Percentiles rank a stretch among this genome's conserved stretches.
Conservation (phyloP, 805 yeast genomes). For the Scheffersomyces stipitis region DNA sequence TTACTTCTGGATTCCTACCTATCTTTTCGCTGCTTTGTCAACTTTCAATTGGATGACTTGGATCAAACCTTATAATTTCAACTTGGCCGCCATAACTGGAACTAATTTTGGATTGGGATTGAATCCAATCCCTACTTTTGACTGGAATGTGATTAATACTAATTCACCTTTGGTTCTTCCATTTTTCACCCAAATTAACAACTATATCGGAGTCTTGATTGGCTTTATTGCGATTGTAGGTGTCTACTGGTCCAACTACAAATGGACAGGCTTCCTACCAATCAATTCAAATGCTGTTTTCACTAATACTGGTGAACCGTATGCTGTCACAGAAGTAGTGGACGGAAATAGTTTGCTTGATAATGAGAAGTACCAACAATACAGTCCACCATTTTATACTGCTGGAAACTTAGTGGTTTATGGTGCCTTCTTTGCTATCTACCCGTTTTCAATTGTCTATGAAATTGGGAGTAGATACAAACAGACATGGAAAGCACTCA, state of each 20-base stretch:
- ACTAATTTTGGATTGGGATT: constrained; percentile 46
- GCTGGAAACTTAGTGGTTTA: constrained; percentile 28
- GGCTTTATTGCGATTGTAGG: constrained; percentile 22
- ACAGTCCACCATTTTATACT: constrained; percentile 31
- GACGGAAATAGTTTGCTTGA: constrained; percentile 11
- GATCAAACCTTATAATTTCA: constrained; percentile 52
- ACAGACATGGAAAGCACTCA: constrained; percentile 1
- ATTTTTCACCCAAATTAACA: constrained; percentile 19
- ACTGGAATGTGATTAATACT: constrained; percentile 43
- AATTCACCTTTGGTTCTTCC: constrained; percentile 18
- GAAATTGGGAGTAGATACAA: constrained; percentile 4
- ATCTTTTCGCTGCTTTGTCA: constrained; percentile 41
- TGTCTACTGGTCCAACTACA: constrained; percentile 25
- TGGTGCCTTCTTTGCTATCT: constrained; percentile 28
- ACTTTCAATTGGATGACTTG: constrained; percentile 58
- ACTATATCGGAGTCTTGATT: constrained; percentile 20
- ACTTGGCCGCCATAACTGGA: constrained; percentile 51
- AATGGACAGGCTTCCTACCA: constrained; percentile 30
- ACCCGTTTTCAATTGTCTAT: constrained; percentile 20
- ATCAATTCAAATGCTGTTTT: constrained; percentile 21
- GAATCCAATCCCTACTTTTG: constrained; percentile 55
- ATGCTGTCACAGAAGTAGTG: constrained; percentile 12
- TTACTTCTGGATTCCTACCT: constrained; percentile 44
- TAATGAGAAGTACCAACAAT: constrained; percentile 16
- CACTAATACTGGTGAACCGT: constrained; percentile 21